Evolutionary conservation across 257 asterid genomes (phyloP), one percentile per base, ranked within the genome.

Genomic region (Linaria vulgaris): DNA sequence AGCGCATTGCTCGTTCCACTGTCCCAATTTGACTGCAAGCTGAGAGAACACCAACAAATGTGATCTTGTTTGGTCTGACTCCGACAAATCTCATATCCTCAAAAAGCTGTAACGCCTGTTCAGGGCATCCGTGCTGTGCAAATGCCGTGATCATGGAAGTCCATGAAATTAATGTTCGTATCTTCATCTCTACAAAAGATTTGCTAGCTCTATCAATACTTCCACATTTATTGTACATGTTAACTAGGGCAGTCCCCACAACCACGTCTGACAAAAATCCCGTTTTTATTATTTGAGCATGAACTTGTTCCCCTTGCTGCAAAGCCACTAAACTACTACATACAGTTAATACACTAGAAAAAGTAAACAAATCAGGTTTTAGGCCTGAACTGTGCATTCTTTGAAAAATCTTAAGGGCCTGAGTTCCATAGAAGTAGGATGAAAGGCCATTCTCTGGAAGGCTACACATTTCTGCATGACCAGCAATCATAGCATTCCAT

Each of bases 401-500:
- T 69, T 75, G 74, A 71, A 83, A 87, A 59, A 85, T 75, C 60
- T 78, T 70, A 17, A 92, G 92, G 43, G 97, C 95, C 84, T 89
- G 91, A 10, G 73, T 67, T 39, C 97, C 98, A 51, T 67, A 77
- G 14, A 59, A 63, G 78, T 76, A 74, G 34, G 89, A 74, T 9
- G 88, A 78, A 66, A 92, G 57, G 58, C 83, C 70, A 38, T 83
- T 85, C 67, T 70, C 79, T 9, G 75, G 74, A 19, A 61, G 73
- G 54, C 72, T 83, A 61, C 77, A 79, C 84, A 82, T 76, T 24
- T 92, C 91, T 38, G 88, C 91, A 62, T 83, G 82, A 49, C 98
- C 96, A 2, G 96, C 95, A 76, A 91, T 85, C 94, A 88, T 84
- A 17, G 97, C 85, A 48, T 91, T 91, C 98, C 97, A 91, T 17